Evolutionary conservation across 495 filamentous ascomycete genomes (phyloP).

Genomic region (Diplogelasinospora grovesii): DNA sequence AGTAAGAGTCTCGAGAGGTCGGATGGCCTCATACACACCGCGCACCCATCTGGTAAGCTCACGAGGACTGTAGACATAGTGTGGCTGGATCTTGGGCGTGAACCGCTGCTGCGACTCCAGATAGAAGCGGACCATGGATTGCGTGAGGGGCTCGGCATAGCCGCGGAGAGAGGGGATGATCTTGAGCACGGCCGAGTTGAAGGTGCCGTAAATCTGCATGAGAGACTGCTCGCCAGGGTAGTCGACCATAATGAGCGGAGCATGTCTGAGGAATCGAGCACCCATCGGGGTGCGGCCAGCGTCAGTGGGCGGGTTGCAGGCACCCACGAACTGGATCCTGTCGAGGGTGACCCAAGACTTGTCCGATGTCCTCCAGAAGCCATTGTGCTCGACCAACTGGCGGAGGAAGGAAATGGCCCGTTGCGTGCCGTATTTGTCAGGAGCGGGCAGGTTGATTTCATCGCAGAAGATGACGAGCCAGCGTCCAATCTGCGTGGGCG

Average conservation of each 20-base stretch:
- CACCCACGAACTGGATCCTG: slow-evolving; percentile 96
- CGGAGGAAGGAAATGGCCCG: slow-evolving; percentile 93
- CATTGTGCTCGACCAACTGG: slow-evolving; percentile 96
- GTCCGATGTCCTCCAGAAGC: slow-evolving; percentile 96
- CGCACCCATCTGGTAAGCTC: slow-evolving; percentile 96
- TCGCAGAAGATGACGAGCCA: slow-evolving; percentile 99
- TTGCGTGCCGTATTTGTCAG: slow-evolving; percentile 96
- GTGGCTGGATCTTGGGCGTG: slow-evolving; percentile 91
- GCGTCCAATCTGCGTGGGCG: slow-evolving; percentile 90
- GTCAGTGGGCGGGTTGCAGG: slow-evolving; percentile 98
- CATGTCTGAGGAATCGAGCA: slow-evolving; percentile 85
- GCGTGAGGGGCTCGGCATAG: slow-evolving; percentile 88
- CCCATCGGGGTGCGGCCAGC: slow-evolving; percentile 93
- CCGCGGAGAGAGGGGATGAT: slow-evolving; percentile 92
- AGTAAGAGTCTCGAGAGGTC: slow-evolving; percentile 77
- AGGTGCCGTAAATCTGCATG: slow-evolving; percentile 95
- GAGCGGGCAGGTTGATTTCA: slow-evolving; percentile 98
- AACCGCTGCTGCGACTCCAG: slow-evolving; percentile 89
- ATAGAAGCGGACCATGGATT: slow-evolving; percentile 97
- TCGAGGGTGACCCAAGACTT: slow-evolving; percentile 98
- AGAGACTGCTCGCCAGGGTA: slow-evolving; percentile 94
- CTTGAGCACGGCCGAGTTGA: slow-evolving; percentile 94
- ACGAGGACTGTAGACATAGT: slow-evolving; percentile 98
- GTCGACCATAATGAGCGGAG: slow-evolving; percentile 97
- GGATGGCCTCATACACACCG: slow-evolving; percentile 93